Evolutionary conservation across 1,284 basidiomycete genomes (phyloP).

Genomic region (Trichosporon sp.): DNA sequence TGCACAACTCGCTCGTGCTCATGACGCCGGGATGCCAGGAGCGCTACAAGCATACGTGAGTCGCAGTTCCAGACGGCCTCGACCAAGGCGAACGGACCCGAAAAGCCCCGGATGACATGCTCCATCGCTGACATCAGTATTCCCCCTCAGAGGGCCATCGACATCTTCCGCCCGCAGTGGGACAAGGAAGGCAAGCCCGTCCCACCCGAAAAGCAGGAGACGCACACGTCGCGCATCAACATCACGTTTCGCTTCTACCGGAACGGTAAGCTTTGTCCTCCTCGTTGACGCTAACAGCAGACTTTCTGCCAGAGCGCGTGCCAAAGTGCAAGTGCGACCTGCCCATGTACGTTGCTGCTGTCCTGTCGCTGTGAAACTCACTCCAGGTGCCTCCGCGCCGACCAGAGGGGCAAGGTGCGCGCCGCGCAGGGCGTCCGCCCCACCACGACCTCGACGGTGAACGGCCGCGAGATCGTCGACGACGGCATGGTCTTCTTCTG

Average conservation of each 20-base stretch:
- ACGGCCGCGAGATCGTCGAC: constrained; percentile 20
- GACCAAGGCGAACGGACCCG: too few species aligned
- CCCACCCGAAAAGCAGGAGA: constrained; percentile 33
- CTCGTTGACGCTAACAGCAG: constrained; percentile 52
- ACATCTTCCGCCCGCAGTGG: constrained; percentile 65
- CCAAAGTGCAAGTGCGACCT: constrained; percentile 70
- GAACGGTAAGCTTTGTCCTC: constrained; percentile 25
- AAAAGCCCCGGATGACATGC: too few species aligned
- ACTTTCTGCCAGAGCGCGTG: constrained; percentile 63
- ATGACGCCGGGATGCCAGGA: constrained; percentile 93
- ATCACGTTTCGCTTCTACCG: constrained; percentile 67
- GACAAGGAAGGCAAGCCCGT: constrained; percentile 28
- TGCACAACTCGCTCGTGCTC: constrained; percentile 82
- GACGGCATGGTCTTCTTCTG: constrained; percentile 68
- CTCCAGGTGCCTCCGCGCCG: constrained; percentile 49
- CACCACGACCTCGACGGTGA: background rate
- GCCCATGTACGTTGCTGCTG: constrained; percentile 54
- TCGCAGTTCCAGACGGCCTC: background rate
- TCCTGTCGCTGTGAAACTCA: background rate
- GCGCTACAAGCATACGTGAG: constrained; percentile 63
- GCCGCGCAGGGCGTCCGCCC: background rate
- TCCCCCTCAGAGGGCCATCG: constrained; percentile 69
- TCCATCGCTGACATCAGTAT: constrained; percentile 50
- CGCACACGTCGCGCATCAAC: constrained; percentile 72
- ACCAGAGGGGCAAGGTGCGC: constrained; percentile 49